Conservation (phyloP, 345 rosid species). For the Citrus mangshanensis region DNA sequence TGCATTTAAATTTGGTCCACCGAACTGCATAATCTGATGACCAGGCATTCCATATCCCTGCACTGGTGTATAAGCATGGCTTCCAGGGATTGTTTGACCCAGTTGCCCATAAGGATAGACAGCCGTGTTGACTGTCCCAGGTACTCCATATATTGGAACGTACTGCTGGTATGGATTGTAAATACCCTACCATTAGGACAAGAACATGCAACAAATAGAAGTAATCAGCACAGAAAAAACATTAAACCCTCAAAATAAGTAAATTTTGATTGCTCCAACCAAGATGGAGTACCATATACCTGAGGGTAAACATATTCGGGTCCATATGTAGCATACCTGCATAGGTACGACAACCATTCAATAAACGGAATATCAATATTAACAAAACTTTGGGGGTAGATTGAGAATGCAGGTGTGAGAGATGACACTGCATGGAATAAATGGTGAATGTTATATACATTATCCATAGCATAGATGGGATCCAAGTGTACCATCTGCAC, state of each 20-base stretch:
- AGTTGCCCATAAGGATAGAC: slow-evolving; percentile 68
- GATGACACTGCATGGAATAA: slow-evolving; percentile 5
- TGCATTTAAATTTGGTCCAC: slow-evolving; percentile 57
- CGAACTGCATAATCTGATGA: slow-evolving; percentile 63
- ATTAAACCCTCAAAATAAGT: background rate
- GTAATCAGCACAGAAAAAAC: background rate
- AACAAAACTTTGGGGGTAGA: slow-evolving; percentile 4
- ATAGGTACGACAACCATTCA: slow-evolving; percentile 15
- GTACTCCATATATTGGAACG: slow-evolving; percentile 80
- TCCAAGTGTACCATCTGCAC: background rate
- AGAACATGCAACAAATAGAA: slow-evolving; percentile 6
- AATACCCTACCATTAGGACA: slow-evolving; percentile 42
- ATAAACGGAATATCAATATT: background rate
- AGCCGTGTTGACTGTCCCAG: slow-evolving; percentile 57
- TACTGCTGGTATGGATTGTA: slow-evolving; percentile 86
- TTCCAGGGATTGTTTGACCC: slow-evolving; percentile 61
- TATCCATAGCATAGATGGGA: background rate
- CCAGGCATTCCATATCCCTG: slow-evolving; percentile 76
- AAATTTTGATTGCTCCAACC: background rate
- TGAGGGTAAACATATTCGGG: slow-evolving; percentile 81
- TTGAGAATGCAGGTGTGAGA: background rate
- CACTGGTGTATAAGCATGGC: slow-evolving; percentile 62
- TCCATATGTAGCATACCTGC: slow-evolving; percentile 77
- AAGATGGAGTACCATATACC: slow-evolving; percentile 35
- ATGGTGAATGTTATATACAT: background rate